Percentiles rank a stretch among this genome's conserved stretches.
Evolutionary conservation across 192 early-diverging fungal genomes (phyloP).

Genomic region (Coemansia sp.): DNA sequence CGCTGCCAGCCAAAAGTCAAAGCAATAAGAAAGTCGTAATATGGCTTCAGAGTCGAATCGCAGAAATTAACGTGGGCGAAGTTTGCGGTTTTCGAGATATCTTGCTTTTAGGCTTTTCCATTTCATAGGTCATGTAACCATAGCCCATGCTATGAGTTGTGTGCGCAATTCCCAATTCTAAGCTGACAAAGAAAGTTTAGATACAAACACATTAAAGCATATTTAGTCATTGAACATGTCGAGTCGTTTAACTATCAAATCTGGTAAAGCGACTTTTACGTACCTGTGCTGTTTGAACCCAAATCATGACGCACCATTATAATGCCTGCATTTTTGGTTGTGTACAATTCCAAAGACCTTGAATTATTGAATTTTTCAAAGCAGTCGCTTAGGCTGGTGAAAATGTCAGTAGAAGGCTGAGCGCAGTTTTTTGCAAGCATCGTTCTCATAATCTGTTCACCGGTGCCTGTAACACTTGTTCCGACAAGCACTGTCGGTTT

Average conservation of each 20-base stretch:
- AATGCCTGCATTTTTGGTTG: constrained; percentile 20
- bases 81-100: constrained; percentile 32
- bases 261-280: not conserved
- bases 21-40: not conserved
- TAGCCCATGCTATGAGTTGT: constrained; percentile 75
- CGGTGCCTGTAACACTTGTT: constrained; percentile 72
- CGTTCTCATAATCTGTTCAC: constrained; percentile 85
- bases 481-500: constrained; percentile 40
- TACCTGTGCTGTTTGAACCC: constrained; percentile 19
- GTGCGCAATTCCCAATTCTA: constrained; percentile 72
- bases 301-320: constrained; percentile 28
- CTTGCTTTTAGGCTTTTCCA: constrained; percentile 21
- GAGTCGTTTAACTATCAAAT: not conserved
- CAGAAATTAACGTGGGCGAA: constrained; percentile 4
- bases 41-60: constrained; percentile 13
- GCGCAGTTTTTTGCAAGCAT: constrained; percentile 66
- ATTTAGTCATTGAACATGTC: too few species aligned
- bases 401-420: constrained; percentile 25
- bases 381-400: constrained; percentile 17
- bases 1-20: not conserved
- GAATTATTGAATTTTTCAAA: constrained; percentile 18
- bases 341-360: constrained; percentile 4
- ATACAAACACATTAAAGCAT: too few species aligned
- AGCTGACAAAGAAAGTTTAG: too few species aligned
- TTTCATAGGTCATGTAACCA: constrained; percentile 31